A percentile compares a stretch with the other conserved stretches of the same genome.
Evolutionary conservation across 2,329 filamentous ascomycete genomes (phyloP).

Genomic region (Cordyceps pruinosa): DNA sequence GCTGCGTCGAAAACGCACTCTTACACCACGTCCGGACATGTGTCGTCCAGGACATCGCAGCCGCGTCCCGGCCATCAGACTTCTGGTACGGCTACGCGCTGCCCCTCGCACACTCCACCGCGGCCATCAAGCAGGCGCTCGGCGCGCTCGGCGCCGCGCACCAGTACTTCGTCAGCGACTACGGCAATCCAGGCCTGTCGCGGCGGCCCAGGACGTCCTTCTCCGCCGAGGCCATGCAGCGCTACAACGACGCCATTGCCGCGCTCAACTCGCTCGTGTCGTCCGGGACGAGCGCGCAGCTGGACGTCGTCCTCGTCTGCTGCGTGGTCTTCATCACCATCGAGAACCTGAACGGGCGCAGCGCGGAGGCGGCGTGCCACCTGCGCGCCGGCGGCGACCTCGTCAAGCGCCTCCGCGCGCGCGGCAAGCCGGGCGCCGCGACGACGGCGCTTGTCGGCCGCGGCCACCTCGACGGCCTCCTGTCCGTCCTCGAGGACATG

Average conservation of each 20-base stretch:
- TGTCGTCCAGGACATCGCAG: background rate
- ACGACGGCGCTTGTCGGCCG: background rate
- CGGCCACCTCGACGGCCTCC: background rate
- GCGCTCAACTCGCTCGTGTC: constrained; percentile 17
- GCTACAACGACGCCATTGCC: constrained; percentile 19
- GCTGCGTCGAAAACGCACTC: background rate
- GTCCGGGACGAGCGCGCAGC: constrained; percentile 12
- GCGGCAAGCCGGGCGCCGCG: background rate
- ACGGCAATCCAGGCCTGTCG: too few relatives aligned
- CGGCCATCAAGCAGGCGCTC: background rate
- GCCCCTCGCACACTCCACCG: background rate
- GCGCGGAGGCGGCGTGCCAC: constrained; percentile 19
- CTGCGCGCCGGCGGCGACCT: constrained; percentile 17
- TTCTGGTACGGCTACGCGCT: background rate
- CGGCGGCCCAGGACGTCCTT: background rate
- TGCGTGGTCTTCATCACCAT: constrained; percentile 21
- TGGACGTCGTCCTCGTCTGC: constrained; percentile 17
- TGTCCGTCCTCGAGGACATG: constrained; percentile 10
- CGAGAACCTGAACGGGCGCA: constrained; percentile 18
- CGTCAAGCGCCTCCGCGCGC: constrained; percentile 11
- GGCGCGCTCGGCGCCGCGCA: background rate
- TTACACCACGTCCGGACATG: background rate
- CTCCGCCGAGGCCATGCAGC: constrained; percentile 10
- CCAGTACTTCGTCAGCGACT: background rate
- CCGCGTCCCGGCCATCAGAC: background rate